These are phyloP conservation scores for Syzygium aqueum DNA, from an alignment of 345 rosid species.

Conservation along the genomic window DNA sequence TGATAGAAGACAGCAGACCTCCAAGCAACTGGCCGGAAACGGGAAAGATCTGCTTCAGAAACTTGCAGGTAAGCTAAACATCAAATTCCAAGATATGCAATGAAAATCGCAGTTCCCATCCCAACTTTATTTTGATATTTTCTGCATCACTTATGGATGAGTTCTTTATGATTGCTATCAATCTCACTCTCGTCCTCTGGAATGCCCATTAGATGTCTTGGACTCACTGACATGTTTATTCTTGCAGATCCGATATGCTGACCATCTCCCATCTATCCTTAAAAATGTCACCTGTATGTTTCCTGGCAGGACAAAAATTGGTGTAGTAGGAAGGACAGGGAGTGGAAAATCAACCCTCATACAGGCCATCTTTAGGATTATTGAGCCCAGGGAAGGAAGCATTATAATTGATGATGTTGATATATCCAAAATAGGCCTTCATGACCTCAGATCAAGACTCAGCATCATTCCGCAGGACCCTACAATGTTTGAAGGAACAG, in stretches of 20 bases:
- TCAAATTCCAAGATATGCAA: neutral
- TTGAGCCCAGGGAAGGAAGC: slow-evolving; percentile 80
- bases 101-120: neutral
- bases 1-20: slow-evolving; percentile 49
- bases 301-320: slow-evolving; percentile 78
- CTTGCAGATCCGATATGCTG: slow-evolving; percentile 80
- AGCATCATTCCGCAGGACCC: slow-evolving; percentile 98
- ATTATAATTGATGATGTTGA: slow-evolving; percentile 71
- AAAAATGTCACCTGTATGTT: slow-evolving; percentile 69
- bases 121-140: neutral
- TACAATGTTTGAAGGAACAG: slow-evolving; percentile 86
- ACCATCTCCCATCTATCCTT: slow-evolving; percentile 80
- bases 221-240: neutral
- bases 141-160: neutral
- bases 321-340: slow-evolving; percentile 96
- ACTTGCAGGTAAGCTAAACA: slow-evolving; percentile 46
- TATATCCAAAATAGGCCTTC: slow-evolving; percentile 75
- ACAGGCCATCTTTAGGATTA: slow-evolving; percentile 84
- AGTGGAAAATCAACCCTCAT: slow-evolving; percentile 92
- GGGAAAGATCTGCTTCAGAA: slow-evolving; percentile 66
- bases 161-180: neutral
- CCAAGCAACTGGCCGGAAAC: slow-evolving; percentile 74
- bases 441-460: slow-evolving; percentile 78
- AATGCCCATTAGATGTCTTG: neutral
- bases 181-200: neutral